phyloP scores from a whole-genome alignment of 495 filamentous ascomycete genomes.

The Mycothermus thermophilus region DNA sequence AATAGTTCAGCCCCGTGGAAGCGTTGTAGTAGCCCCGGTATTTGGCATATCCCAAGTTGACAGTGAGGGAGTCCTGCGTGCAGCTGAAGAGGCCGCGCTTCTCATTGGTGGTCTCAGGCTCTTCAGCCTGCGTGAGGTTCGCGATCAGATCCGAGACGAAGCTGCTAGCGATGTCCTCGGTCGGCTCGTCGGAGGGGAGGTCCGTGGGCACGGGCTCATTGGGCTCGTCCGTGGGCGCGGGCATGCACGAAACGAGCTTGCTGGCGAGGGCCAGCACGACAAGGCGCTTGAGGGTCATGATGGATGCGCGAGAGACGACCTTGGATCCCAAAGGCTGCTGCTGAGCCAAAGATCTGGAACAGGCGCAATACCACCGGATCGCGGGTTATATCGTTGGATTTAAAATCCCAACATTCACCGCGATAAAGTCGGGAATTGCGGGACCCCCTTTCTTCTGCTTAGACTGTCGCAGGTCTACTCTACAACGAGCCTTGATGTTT shows the following conservation, averaged over 20 bases:
- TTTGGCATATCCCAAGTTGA: slow-evolving; percentile 28
- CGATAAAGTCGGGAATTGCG: too few species aligned
- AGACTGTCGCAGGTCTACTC: too few species aligned
- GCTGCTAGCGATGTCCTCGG: slow-evolving; percentile 6
- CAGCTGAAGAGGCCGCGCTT: slow-evolving; percentile 8
- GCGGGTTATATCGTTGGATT: too few species aligned
- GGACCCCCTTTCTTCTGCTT: too few species aligned
- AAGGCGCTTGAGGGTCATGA: too few species aligned
- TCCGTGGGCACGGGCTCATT: too few species aligned
- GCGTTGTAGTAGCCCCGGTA: slow-evolving; percentile 23
- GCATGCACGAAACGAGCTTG: slow-evolving; percentile 1
- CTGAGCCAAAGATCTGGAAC: too few species aligned
- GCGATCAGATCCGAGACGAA: slow-evolving; percentile 14
- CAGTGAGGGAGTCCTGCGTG: slow-evolving; percentile 9
- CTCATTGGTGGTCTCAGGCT: not conserved
- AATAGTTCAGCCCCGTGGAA: slow-evolving; percentile 23
- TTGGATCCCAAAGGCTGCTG: too few species aligned
- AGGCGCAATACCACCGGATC: too few species aligned
- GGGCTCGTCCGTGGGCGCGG: not conserved
- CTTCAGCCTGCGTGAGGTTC: slow-evolving; percentile 7
- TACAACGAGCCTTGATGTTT: too few species aligned
- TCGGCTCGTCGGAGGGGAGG: not conserved
- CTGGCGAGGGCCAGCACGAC: slow-evolving; percentile 6
- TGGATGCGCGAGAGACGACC: too few species aligned
- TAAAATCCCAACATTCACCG: too few species aligned